Evolutionary conservation across 257 asterid species (phyloP), one percentile per base, ranked within the genome.

Genomic region (Catharanthus roseus): DNA sequence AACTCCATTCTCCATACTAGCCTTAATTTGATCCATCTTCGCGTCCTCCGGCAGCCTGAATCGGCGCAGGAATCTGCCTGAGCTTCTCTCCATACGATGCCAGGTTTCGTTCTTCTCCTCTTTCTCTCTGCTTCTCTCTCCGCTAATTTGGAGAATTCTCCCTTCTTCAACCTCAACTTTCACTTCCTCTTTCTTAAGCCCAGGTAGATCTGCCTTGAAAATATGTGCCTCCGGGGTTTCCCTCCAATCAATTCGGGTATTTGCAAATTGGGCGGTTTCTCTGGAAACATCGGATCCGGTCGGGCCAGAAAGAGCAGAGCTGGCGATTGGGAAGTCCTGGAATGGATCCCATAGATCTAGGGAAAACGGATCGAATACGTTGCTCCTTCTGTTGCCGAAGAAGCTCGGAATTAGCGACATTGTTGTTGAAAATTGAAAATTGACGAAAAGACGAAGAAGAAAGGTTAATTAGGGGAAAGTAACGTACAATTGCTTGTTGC

Each of bases 221-320:
- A 72, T 9, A 28, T 72, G 77, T 31, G 77, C 65, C 41, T 72
- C 77, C 0, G 77, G 71, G 1, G 77, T 72, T 24, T 72, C 77
- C 12, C 29, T 72, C 77, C 77, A 72, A 42, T 72, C 77, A n/a
- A 72, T 50, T 0, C 64, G 18, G 18, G 69, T 67, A n/a, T 50
- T 72, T 1, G 65, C 64, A 11, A 72, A 24, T 3, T 41, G 63
- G 3, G 77, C 36, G 0, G 65, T 36, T 19, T 72, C 71, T 16
- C 33, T 0, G 16, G 15, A 7, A 0, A 31, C 16, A 3, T 60
- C 56, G 2, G 60, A 41, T 19, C 70, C 23, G 16, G 21, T 29
- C 0, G 75, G 69, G 2, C 1, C 39, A 0, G 15, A 13, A 2
- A 45, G 44, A 7, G 41, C 24, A 13, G 70, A 29, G 53, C 38